A percentile compares a stretch with the other conserved stretches of the same genome.
These are phyloP conservation scores for Articulospora tetracladia DNA, from an alignment of 495 filamentous ascomycete species.

Conservation along the genomic window DNA sequence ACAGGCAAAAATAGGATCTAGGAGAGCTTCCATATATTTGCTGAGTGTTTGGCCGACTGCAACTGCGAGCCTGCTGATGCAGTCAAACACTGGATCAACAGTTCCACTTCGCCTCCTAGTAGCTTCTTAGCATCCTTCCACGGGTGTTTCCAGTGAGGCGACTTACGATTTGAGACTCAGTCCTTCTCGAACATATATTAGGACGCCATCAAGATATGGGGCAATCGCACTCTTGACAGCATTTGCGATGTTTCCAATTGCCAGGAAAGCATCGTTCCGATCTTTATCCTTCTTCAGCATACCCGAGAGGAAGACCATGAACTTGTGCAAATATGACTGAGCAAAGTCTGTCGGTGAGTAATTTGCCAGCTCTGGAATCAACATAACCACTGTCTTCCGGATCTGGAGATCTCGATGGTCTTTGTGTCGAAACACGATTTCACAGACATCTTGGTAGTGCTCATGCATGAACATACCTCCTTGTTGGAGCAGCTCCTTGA, in stretches of 20 bases:
- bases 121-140: neutral
- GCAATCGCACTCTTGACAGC: conserved; percentile 88
- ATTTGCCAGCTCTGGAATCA: conserved; percentile 88
- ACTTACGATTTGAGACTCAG: conserved; percentile 64
- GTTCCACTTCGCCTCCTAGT: conserved; percentile 61
- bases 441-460: conserved; percentile 80
- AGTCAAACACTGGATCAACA: conserved; percentile 93
- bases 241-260: conserved; percentile 94
- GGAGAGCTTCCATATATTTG: conserved; percentile 94
- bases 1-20: conserved; percentile 96
- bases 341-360: conserved; percentile 89
- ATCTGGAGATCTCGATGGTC: conserved; percentile 88
- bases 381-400: conserved; percentile 77
- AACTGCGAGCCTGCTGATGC: conserved; percentile 91
- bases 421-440: conserved; percentile 84
- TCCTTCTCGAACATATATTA: conserved; percentile 88
- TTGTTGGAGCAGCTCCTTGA: conserved; percentile 86
- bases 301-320: conserved; percentile 92
- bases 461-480: conserved; percentile 99
- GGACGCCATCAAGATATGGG: conserved; percentile 91
- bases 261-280: conserved; percentile 85
- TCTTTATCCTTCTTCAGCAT: conserved; percentile 97
- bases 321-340: conserved; percentile 78
- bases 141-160: neutral
- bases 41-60: conserved; percentile 94